Evolutionary conservation across 1,284 basidiomycete species (phyloP).

Genomic region (Trichosporon sp.): DNA sequence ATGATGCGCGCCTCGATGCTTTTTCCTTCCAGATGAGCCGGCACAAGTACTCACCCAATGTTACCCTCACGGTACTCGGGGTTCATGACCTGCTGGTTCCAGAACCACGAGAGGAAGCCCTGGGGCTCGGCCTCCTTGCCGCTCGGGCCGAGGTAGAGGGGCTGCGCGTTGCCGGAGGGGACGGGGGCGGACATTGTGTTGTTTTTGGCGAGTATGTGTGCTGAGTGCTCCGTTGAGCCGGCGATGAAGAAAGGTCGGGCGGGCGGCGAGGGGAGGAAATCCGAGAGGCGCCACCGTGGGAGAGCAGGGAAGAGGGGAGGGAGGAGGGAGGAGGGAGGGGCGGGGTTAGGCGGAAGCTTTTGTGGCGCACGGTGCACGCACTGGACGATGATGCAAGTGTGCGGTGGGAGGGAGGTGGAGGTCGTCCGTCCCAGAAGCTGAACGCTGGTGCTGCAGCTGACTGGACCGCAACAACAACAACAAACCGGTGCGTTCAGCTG

Average conservation of each 20-base stretch:
- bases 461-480: neutral
- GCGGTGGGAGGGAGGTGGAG: slow-evolving; percentile 3
- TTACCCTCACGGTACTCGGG: slow-evolving; percentile 25
- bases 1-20: neutral
- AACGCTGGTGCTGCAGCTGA: too few species aligned
- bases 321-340: neutral
- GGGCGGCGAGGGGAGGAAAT: neutral
- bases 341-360: slow-evolving; percentile 1
- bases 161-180: slow-evolving; percentile 20
- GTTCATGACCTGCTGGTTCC: slow-evolving; percentile 24
- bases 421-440: neutral
- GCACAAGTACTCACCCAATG: slow-evolving; percentile 15
- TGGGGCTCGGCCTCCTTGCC: slow-evolving; percentile 13
- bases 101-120: slow-evolving; percentile 18
- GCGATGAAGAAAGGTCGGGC: neutral
- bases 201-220: neutral
- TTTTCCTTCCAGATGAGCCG: neutral
- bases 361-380: neutral
- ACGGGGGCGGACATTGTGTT: slow-evolving; percentile 28
- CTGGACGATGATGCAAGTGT: slow-evolving; percentile 8
- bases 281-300: neutral
- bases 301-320: neutral
- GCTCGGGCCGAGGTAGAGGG: slow-evolving; percentile 32
- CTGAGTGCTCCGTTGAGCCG: neutral
- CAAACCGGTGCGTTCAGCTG: neutral